phyloP scores from a whole-genome alignment of 345 rosid genomes.

The Pseudoturritis turrita region DNA sequence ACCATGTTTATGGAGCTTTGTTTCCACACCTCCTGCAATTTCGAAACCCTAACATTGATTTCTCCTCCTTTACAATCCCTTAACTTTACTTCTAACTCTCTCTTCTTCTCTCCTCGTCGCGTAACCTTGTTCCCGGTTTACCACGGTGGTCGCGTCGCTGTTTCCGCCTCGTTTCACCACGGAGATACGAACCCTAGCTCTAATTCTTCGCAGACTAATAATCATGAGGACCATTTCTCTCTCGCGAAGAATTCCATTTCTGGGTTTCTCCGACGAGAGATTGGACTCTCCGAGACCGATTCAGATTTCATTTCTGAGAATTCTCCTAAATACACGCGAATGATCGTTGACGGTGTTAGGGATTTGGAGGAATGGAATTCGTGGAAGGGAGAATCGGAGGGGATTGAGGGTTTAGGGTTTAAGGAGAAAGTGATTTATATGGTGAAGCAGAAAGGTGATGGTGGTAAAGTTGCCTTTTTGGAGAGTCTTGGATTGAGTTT shows the following conservation, averaged over 20 bases:
- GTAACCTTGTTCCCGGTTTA: conserved; percentile 4
- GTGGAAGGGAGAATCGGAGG: conserved; percentile 36
- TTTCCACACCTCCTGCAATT: neutral
- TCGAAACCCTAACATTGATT: neutral
- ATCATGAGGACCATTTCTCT: conserved; percentile 21
- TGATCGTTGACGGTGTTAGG: conserved; percentile 53
- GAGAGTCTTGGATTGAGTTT: conserved; percentile 78
- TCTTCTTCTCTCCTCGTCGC: conserved; percentile 22
- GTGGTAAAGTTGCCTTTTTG: conserved; percentile 74
- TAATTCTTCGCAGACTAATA: neutral
- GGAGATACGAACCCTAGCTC: conserved; percentile 14
- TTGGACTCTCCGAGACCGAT: conserved; percentile 50
- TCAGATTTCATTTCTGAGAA: conserved; percentile 42
- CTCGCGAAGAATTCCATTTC: conserved; percentile 52
- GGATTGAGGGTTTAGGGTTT: conserved; percentile 36
- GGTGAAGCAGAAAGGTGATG: conserved; percentile 76
- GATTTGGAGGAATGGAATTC: conserved; percentile 78
- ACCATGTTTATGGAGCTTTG: conserved; percentile 18
- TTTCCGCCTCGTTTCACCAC: conserved; percentile 11
- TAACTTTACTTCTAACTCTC: neutral
- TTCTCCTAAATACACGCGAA: conserved; percentile 50
- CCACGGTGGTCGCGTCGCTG: conserved; percentile 8
- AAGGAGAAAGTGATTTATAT: conserved; percentile 60
- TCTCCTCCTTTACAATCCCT: neutral
- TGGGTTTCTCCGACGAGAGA: conserved; percentile 41